Evolutionary conservation across 2,329 filamentous ascomycete species (phyloP).

Genomic region (Trichophaea hybrida): DNA sequence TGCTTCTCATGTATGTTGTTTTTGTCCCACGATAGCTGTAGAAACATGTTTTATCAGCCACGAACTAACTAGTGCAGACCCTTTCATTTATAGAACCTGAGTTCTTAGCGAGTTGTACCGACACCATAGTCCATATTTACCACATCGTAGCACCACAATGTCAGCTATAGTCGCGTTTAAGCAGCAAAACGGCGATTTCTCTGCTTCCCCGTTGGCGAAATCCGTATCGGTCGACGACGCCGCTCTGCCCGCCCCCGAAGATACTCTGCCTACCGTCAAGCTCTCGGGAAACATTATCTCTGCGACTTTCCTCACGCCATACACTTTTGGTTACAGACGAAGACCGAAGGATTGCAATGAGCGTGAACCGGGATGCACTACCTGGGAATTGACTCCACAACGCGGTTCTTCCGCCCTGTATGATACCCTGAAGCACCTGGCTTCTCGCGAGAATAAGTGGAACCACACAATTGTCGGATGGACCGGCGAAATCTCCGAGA

Average conservation of each 20-base stretch:
- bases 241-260: slow-evolving; percentile 36
- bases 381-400: slow-evolving; percentile 57
- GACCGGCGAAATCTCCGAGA: slow-evolving; percentile 71
- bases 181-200: too few relatives aligned
- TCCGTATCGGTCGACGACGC: slow-evolving; percentile 9
- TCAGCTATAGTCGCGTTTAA: too few relatives aligned
- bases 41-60: too few relatives aligned
- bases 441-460: slow-evolving; percentile 72
- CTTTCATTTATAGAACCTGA: too few relatives aligned
- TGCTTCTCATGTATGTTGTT: too few relatives aligned
- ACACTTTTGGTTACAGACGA: slow-evolving; percentile 41
- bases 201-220: slow-evolving; percentile 13
- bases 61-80: too few relatives aligned
- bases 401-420: slow-evolving; percentile 84
- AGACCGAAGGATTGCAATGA: slow-evolving; percentile 19
- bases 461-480: slow-evolving; percentile 86
- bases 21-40: too few relatives aligned
- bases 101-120: too few relatives aligned
- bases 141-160: too few relatives aligned
- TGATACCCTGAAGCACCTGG: slow-evolving; percentile 77
- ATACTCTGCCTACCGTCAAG: slow-evolving; percentile 42
- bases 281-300: slow-evolving; percentile 50
- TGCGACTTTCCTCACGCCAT: slow-evolving; percentile 49
- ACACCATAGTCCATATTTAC: too few relatives aligned
- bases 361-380: neutral